Evolutionary conservation across 2,329 filamentous ascomycete genomes (phyloP), one percentile per base, ranked within the genome.

Genomic region (Pezicula rhizophila): DNA sequence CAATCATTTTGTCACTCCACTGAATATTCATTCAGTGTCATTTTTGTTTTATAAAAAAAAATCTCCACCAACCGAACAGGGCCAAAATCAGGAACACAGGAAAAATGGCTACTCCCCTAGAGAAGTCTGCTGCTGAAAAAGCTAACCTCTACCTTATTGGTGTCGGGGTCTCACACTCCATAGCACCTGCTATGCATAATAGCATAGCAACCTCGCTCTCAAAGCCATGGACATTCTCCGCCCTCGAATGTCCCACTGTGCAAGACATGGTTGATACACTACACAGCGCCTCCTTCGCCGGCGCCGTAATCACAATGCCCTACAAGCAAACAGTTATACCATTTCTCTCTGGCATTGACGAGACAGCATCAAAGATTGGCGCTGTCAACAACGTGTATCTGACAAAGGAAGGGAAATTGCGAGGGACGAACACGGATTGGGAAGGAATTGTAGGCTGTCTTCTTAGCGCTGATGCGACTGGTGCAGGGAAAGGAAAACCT

Each of bases 371-470:
- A 35, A 79, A 82, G 28, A 81, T 89, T 15, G 86, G 87, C 46
- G 87, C 87, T 46, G 85, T 84, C 68, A 91, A 92, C 72, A 91
- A 86, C 1, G 76, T 91, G 47, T 89, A 84, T 70, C 40, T 14
- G 65, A 72, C 42, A 74, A 77, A 45, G 67, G 68, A 31, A 70
- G 75, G 15, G 60, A 50, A 76, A 41, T 79, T 79, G 58, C 79
- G 84, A 65, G 87, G 87, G 47, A 84, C 86, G 46, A 91, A 92
- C 71, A 91, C 87, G 4, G 87, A 92, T 67, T 85, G 85, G 53
- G 74, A 87, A 48, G 87, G 87, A 37, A 82, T 91, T 52, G 77
- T 84, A 23, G 85, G 89, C 75, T 28, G 70, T 71, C 15, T 56
- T 63, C 23, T 65, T 70, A 44, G 79, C 78, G 62, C 74, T 72